These are phyloP conservation scores for Russula griseocarnosa DNA, from an alignment of 768 basidiomycete genomes.

Conservation along the genomic window DNA sequence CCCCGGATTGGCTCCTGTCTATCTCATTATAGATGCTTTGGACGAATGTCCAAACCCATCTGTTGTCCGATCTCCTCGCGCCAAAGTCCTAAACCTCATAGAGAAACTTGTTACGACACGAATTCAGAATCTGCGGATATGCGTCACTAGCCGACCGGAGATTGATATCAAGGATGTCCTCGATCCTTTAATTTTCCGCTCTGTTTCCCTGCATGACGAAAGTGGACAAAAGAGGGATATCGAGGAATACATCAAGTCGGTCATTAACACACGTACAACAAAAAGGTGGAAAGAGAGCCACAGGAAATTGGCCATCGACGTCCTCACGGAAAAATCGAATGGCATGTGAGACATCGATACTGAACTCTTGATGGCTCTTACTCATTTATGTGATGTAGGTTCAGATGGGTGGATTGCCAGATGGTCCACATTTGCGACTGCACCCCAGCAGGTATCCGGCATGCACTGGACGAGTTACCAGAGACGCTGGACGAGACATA, in stretches of 20 bases:
- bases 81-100: not conserved
- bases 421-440: not conserved
- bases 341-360: not conserved
- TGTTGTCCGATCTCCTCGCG: not conserved
- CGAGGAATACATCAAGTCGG: not conserved
- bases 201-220: not conserved
- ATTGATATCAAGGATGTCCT: not conserved
- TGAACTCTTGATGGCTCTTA: not conserved
- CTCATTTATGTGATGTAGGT: no score
- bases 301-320: not conserved
- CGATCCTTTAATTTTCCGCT: no score
- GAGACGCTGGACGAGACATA: not conserved
- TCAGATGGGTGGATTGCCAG: not conserved
- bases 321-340: not conserved
- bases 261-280: not conserved
- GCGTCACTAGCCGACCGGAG: not conserved
- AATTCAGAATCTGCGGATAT: not conserved
- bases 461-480: not conserved
- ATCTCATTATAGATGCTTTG: not conserved
- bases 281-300: not conserved
- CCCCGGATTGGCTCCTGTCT: not conserved
- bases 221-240: not conserved
- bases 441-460: not conserved
- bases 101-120: not conserved
- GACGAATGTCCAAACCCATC: not conserved